Evolutionary conservation across 2,329 filamentous ascomycete genomes (phyloP).

Genomic region (Lizonia empirigonia): DNA sequence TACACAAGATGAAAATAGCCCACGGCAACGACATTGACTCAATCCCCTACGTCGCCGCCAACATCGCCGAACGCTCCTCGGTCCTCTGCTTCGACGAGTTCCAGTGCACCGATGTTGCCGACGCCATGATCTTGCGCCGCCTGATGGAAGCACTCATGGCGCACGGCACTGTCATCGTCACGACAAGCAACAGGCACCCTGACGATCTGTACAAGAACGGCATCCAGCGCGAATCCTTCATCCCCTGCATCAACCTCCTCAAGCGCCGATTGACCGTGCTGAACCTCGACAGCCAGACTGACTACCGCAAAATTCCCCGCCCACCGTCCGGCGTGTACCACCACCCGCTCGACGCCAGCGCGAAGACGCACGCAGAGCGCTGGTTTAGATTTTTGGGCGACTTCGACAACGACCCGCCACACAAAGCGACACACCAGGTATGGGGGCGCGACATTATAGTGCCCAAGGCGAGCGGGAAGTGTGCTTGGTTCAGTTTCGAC

Average conservation of each 20-base stretch:
- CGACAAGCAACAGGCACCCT: conserved; percentile 95
- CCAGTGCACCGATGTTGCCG: conserved; percentile 96
- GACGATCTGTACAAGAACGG: conserved; percentile 98
- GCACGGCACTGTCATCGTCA: conserved; percentile 94
- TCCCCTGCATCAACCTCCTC: conserved; percentile 92
- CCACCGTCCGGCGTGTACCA: conserved; percentile 95
- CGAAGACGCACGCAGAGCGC: conserved; percentile 81
- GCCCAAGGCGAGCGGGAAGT: conserved; percentile 83
- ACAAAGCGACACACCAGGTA: conserved; percentile 78
- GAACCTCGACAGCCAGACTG: conserved; percentile 91
- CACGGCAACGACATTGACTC: conserved; percentile 89
- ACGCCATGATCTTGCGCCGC: conserved; percentile 95
- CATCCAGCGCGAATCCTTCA: conserved; percentile 92
- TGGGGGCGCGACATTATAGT: conserved; percentile 93
- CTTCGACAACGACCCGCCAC: conserved; percentile 73
- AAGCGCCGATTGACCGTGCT: conserved; percentile 84
- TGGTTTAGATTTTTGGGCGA: conserved; percentile 97
- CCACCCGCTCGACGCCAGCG: conserved; percentile 79
- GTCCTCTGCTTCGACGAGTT: conserved; percentile 99
- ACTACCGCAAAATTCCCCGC: conserved; percentile 95
- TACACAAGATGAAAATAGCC: conserved; percentile 88
- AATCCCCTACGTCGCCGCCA: conserved; percentile 90
- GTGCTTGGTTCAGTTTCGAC: conserved; percentile 89
- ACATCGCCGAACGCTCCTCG: conserved; percentile 82
- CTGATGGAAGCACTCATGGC: conserved; percentile 91